Base-by-base conservation (phyloP, 2,329 filamentous ascomycete genomes). In the Botrytis hyacinthi region DNA sequence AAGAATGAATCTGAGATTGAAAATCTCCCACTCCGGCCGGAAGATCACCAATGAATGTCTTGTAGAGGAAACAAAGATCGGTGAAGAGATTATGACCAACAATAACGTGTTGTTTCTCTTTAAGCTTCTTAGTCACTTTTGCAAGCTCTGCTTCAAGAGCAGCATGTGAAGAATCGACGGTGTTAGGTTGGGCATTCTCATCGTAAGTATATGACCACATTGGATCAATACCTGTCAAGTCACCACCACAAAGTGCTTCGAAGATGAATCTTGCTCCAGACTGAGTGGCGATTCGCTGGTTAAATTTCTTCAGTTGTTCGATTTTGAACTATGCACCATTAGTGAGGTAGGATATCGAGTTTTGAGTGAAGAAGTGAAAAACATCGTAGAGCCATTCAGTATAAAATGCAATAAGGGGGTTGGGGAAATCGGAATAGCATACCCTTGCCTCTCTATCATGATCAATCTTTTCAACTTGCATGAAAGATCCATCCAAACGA, bases 61-160 rank as follows among this genome's bases (percentile, higher is more conserved):
- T 81, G 79, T 91, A 90, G 51, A 92, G 81, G 77, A 91, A 91
- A 51, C 88, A 85, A 4, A 92, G 82, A 76, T 92, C 90, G 2
- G 87, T 86, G 75, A 92, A 88, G 74, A 89, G 84, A 77, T 92
- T 92, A 81, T 92, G 90, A 0, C 90, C 89, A 4, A 92, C 84
- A 0, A 92, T 77, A 0, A 89, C 76, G 0, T 81, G 83, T 3
- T 74, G 75, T 20, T 76, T 77, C 1, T 48, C 46, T 63, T 80
- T 79, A 3, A 85, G 75, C 18, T 73, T 73, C 18, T 65, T 46
- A 0, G n/a, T 76, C 5, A 81, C 76, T 22, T 76, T 44, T 29
- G 75, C 71, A 35, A 77, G 74, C 59, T 78, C 77, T 81, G 72
- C 69, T n/a, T 65, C 40, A 5, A 73, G 82, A 81, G 26, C 32